These are phyloP conservation scores for Cladosporium sp. DNA, from an alignment of 2,329 filamentous ascomycete species.

Conservation along the genomic window DNA sequence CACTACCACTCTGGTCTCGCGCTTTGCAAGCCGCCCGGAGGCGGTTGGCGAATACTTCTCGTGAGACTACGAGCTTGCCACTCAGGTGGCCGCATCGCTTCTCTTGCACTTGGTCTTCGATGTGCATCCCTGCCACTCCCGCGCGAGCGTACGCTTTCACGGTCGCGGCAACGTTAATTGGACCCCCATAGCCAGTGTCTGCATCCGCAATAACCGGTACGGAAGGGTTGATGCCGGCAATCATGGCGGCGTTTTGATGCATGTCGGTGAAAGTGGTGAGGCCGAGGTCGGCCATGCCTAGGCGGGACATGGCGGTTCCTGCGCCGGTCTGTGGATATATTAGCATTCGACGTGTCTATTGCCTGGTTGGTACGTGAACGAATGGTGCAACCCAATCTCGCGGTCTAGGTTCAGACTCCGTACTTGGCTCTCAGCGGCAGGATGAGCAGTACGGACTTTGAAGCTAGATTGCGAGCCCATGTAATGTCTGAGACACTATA, in stretches of 20 bases:
- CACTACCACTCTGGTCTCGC: slow-evolving; percentile 49
- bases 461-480: no score
- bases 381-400: no score
- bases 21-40: slow-evolving; percentile 58
- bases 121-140: slow-evolving; percentile 61
- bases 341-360: not conserved
- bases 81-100: slow-evolving; percentile 66
- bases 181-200: slow-evolving; percentile 60
- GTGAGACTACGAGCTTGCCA: slow-evolving; percentile 60
- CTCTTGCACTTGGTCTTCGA: slow-evolving; percentile 63
- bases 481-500: no score
- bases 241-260: slow-evolving; percentile 64
- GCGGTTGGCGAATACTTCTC: slow-evolving; percentile 52
- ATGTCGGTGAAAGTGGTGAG: slow-evolving; percentile 65
- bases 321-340: slow-evolving; percentile 57
- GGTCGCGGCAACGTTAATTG: slow-evolving; percentile 34
- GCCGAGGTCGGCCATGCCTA: slow-evolving; percentile 66
- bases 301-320: slow-evolving; percentile 61
- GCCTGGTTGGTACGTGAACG: not conserved
- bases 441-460: no score
- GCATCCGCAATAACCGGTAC: slow-evolving; percentile 64
- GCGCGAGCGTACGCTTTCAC: slow-evolving; percentile 41
- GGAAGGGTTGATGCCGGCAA: slow-evolving; percentile 59
- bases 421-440: no score
- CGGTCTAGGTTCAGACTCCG: no score